A percentile compares a stretch with the other conserved stretches of the same genome.
Evolutionary conservation across 2,329 filamentous ascomycete genomes (phyloP).

Genomic region (Chaetothyriales sp.): DNA sequence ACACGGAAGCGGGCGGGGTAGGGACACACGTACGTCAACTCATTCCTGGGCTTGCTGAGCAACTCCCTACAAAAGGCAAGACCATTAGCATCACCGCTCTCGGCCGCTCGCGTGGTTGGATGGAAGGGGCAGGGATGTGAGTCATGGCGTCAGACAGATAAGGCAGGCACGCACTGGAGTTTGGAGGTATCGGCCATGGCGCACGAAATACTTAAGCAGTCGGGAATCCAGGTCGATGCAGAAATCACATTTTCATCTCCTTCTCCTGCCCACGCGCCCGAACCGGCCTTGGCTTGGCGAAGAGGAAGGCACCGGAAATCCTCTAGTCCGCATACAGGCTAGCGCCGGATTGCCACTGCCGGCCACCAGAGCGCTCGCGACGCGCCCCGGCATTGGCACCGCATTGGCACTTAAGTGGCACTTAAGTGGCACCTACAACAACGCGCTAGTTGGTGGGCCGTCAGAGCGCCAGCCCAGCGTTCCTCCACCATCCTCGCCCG

Average conservation of each 20-base stretch:
- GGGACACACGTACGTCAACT: constrained; percentile 62
- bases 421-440: too few species aligned
- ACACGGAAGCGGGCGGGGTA: constrained; percentile 3
- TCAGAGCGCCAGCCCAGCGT: not conserved
- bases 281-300: not conserved
- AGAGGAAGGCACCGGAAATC: not conserved
- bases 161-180: constrained; percentile 46
- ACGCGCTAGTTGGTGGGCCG: not conserved
- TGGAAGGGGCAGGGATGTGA: constrained; percentile 7
- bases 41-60: constrained; percentile 72
- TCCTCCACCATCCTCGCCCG: not conserved
- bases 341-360: not conserved
- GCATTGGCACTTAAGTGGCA: not conserved
- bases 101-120: constrained; percentile 2
- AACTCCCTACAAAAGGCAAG: constrained; percentile 51
- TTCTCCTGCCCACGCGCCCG: not conserved
- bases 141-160: constrained; percentile 14
- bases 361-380: not conserved
- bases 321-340: not conserved
- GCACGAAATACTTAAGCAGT: constrained; percentile 14
- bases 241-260: not conserved
- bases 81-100: constrained; percentile 5
- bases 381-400: not conserved
- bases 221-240: constrained; percentile 7
- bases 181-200: constrained; percentile 51